Evolutionary conservation across 78 protist genomes (phyloP).

Genomic region (Cavenderia fasciculata): DNA sequence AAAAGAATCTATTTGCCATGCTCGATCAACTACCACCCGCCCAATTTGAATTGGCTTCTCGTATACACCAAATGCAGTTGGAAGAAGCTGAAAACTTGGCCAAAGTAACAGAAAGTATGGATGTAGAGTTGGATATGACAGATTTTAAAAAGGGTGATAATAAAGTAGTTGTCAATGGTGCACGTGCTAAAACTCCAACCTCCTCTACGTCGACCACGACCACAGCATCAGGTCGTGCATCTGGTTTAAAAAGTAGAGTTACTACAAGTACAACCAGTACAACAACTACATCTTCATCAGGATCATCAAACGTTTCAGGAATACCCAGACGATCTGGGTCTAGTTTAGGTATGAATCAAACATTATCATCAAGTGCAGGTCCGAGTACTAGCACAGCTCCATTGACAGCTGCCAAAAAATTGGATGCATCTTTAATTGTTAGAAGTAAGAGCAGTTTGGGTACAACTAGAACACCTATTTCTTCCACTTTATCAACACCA

Average conservation of each 20-base stretch:
- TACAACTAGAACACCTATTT: conserved; percentile 14
- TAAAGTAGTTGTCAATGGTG: not conserved
- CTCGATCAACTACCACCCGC: not conserved
- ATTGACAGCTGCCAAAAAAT: no score
- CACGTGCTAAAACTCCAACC: not conserved
- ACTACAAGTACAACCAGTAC: no score
- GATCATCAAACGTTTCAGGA: no score
- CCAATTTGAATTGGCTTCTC: conserved; percentile 11
- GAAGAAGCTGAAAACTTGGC: conserved; percentile 49
- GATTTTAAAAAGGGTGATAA: conserved; percentile 40
- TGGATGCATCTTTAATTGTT: not conserved
- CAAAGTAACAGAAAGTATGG: conserved; percentile 19
- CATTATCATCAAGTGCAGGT: no score
- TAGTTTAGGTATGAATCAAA: no score
- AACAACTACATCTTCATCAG: no score
- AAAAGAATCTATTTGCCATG: conserved; percentile 51
- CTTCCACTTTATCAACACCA: not conserved
- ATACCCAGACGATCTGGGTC: no score
- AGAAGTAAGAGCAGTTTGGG: conserved; percentile 72
- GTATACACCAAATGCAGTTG: conserved; percentile 1
- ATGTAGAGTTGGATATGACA: conserved; percentile 55
- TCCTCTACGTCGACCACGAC: not conserved
- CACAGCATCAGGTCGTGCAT: conserved; percentile 49
- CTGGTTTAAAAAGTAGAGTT: conserved; percentile 35
- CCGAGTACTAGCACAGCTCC: no score